Conservation (phyloP, 2,329 filamentous ascomycete genomes). For the Paraphaeosphaeria minitans region DNA sequence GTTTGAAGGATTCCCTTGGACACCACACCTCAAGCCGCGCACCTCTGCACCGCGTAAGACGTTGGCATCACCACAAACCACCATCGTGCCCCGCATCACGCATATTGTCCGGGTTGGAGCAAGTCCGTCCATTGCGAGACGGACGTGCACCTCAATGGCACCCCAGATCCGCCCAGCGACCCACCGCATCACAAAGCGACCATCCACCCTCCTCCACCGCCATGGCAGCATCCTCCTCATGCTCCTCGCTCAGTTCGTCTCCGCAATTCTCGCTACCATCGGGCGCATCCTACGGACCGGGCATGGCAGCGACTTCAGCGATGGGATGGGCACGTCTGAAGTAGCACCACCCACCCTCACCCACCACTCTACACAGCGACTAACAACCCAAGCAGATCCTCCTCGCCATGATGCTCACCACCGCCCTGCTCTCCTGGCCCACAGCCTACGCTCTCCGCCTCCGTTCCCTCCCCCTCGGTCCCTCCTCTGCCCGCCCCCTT, state of each 20-base stretch:
- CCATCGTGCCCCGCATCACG: background rate
- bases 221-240: constrained; percentile 7
- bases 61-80: background rate
- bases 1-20: background rate
- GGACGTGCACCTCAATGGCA: no score
- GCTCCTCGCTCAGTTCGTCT: constrained; percentile 1
- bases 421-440: constrained; percentile 1
- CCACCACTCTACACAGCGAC: background rate
- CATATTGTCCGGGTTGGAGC: background rate
- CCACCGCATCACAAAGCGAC: background rate
- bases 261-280: constrained; percentile 3
- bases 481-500: background rate
- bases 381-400: constrained; percentile 1
- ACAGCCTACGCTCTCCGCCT: background rate
- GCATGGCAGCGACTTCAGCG: background rate
- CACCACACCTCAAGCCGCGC: background rate
- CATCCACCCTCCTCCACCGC: background rate
- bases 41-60: background rate
- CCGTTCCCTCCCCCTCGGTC: background rate
- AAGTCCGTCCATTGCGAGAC: background rate
- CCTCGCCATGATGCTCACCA: constrained; percentile 3
- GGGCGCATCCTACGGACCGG: constrained; percentile 5
- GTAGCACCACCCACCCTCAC: background rate
- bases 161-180: background rate
- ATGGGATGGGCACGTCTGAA: constrained; percentile 6